Base-by-base conservation (phyloP, 495 filamentous ascomycete species). In the Staphylotrichum tortipilum region DNA sequence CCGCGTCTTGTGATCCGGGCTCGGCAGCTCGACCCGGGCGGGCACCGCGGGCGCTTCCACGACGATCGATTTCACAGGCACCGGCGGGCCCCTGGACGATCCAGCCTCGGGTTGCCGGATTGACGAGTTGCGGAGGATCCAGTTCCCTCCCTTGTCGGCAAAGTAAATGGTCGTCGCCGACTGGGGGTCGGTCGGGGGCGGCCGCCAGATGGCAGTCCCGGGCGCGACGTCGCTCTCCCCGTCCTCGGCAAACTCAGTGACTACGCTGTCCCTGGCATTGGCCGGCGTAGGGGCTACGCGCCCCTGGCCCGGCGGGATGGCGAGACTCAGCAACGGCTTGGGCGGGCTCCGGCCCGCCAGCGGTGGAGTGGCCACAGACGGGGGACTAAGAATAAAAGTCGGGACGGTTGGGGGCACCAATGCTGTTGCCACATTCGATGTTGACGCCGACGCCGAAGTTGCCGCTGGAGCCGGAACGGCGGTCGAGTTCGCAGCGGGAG, bases 191-290 rank as follows among this genome's bases (percentile, higher is more conserved):
- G 50, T 60, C 17, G 63, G 56, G 11, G 70, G 65, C 7, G 68
- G 71, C 7, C 70, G 60, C 71, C 69, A 73, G 28, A 71, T 58
- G 30, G 48, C 56, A 29, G 60, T 55, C 30, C 60, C 60, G 11
- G 60, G 44, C 11, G 59, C 58, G 4, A 53, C 52, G 12, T 69
- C 66, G 28, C 56, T 38, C 35, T 73, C 67, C 10, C 66, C 70
- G 51, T 75, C 73, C 39, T 68, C 74, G 7, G 73, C 73, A 55
- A 72, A 70, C 36, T 73, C 71, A 15, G 74, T 72, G 10, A 71
- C 54, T 19, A 69, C 54, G 53, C 73, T 74, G 9, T 69, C 61
- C 23, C 67, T 53, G 44, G 55, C 39, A 54, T 54, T 57, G 23
- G 56, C 30, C 12, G 50, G 46, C 15, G 47, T 38, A 30, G 35